These are phyloP conservation scores for Neurospora sp. DNA, from an alignment of 495 filamentous ascomycete species.

Conservation along the genomic window DNA sequence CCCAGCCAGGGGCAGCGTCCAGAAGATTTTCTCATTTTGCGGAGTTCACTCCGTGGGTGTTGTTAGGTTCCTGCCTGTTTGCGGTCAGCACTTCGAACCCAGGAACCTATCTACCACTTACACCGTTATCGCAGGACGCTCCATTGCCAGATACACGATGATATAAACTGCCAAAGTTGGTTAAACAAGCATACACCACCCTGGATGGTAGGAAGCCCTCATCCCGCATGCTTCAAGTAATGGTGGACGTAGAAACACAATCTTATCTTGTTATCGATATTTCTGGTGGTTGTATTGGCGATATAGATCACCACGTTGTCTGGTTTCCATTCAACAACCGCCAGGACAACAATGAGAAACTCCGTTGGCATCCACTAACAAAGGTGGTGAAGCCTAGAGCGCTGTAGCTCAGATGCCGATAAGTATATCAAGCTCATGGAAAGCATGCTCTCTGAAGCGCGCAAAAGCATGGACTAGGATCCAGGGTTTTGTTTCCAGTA, in stretches of 20 bases:
- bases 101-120: not conserved
- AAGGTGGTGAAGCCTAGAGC: not conserved
- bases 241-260: not conserved
- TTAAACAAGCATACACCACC: not conserved
- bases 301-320: not conserved
- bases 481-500: not conserved
- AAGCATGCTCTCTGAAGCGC: not conserved
- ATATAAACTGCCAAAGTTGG: not conserved
- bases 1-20: not conserved
- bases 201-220: not conserved
- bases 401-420: not conserved
- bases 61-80: not conserved
- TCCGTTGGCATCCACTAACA: not conserved
- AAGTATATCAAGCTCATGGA: not conserved
- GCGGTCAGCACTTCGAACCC: not conserved
- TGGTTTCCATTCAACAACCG: not conserved
- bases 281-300: not conserved
- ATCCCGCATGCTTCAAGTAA: not conserved
- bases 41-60: not conserved
- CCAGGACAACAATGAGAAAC: not conserved
- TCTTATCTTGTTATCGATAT: not conserved
- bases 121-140: not conserved
- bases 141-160: not conserved
- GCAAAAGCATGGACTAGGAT: not conserved
- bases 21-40: not conserved